Conservation (phyloP, 1,284 basidiomycete genomes). For the Cystobasidium sp. region DNA sequence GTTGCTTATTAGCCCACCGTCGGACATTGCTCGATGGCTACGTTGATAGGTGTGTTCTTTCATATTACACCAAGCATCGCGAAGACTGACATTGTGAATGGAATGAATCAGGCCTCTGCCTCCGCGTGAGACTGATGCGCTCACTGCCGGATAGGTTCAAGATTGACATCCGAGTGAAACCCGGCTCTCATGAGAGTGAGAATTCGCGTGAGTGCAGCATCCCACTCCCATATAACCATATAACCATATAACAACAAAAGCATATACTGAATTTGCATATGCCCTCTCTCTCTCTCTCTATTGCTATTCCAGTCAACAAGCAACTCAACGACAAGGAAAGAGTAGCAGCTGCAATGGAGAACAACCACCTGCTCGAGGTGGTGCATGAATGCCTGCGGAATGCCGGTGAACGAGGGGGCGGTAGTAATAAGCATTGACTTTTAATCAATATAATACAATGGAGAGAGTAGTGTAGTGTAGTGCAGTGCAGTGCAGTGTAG, state of each 20-base stretch:
- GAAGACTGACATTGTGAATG: neutral
- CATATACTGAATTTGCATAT: neutral
- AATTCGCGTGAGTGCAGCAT: slow-evolving; percentile 66
- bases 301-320: slow-evolving; percentile 76
- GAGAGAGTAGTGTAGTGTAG: neutral
- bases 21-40: slow-evolving; percentile 92
- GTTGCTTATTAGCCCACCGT: slow-evolving; percentile 70
- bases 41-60: slow-evolving; percentile 78
- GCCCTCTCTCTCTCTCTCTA: neutral
- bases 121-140: slow-evolving; percentile 86
- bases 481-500: no score
- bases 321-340: slow-evolving; percentile 99
- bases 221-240: no score
- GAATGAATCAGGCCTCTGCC: slow-evolving; percentile 74
- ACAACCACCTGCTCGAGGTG: slow-evolving; percentile 80
- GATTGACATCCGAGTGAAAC: slow-evolving; percentile 89
- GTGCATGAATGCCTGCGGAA: slow-evolving; percentile 81
- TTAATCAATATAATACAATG: no score
- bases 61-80: neutral
- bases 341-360: slow-evolving; percentile 95
- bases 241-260: neutral
- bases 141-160: slow-evolving; percentile 91
- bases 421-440: neutral
- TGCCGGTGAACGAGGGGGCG: slow-evolving; percentile 57
- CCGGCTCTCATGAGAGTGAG: slow-evolving; percentile 94